phyloP scores from a whole-genome alignment of 169 alveolate species.

The Eimeria necatrix region DNA sequence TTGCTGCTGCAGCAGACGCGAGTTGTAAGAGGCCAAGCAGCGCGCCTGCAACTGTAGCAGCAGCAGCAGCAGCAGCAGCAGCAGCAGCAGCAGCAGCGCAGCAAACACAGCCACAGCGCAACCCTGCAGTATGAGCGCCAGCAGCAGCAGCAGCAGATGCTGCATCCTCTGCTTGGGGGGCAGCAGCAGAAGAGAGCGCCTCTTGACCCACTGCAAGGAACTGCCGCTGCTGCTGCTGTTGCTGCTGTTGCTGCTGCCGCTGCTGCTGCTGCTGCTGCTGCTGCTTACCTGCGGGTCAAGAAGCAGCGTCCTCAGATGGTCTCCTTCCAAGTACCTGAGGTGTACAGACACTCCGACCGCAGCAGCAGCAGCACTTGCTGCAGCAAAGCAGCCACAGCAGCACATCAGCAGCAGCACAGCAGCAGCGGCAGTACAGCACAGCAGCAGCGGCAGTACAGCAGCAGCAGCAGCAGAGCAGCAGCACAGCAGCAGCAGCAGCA shows the following conservation, averaged over 20 bases:
- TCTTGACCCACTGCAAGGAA: no score
- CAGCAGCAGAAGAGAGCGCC: no score
- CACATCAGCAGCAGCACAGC: background rate
- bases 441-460: no score
- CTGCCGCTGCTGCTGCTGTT: background rate
- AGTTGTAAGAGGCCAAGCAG: background rate
- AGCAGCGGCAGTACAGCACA: no score
- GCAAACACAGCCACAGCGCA: background rate
- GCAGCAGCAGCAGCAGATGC: background rate
- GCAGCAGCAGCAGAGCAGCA: no score
- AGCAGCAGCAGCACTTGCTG: background rate
- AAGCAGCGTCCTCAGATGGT: background rate
- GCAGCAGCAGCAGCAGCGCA: background rate
- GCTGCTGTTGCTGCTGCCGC: background rate
- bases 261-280: constrained; percentile 34
- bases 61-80: constrained; percentile 21
- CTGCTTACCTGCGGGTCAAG: constrained; percentile 17
- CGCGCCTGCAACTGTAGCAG: constrained; percentile 25
- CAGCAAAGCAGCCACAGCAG: background rate
- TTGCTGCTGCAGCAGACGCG: constrained; percentile 1
- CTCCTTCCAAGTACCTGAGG: background rate
- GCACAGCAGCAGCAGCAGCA: constrained; percentile 15
- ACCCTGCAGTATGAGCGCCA: background rate
- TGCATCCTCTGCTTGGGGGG: background rate
- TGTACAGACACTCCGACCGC: background rate